Evolutionary conservation across 768 basidiomycete species (phyloP).

Genomic region (Amanita phalloides): DNA sequence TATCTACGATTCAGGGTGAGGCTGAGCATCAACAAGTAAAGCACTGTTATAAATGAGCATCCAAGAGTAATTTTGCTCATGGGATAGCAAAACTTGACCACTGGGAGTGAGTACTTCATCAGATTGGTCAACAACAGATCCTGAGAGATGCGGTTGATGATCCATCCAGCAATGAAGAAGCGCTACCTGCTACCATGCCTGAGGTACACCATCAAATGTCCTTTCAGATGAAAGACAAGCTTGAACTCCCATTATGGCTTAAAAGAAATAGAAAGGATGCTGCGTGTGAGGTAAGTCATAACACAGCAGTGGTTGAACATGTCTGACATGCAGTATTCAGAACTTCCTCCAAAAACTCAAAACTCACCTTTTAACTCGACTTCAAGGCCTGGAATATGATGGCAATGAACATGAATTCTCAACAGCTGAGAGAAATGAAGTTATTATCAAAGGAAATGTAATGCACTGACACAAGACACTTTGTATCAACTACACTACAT

Average conservation of each 20-base stretch:
- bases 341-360: conserved; percentile 19
- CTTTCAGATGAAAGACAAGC: conserved; percentile 1
- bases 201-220: conserved; percentile 15
- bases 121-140: not conserved
- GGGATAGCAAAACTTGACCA: conserved; percentile 10
- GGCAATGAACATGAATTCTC: conserved; percentile 17
- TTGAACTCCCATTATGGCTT: not conserved
- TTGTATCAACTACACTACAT: conserved; percentile 29
- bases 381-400: conserved; percentile 12
- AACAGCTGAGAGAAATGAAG: conserved; percentile 5
- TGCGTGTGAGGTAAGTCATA: conserved; percentile 15
- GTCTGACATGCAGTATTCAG: too few relatives aligned
- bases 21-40: conserved; percentile 25
- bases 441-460: conserved; percentile 9
- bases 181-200: not conserved
- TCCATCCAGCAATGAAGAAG: not conserved
- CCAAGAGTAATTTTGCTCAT: conserved; percentile 14
- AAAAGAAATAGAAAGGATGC: conserved; percentile 12
- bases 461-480: conserved; percentile 19
- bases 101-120: not conserved
- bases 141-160: not conserved
- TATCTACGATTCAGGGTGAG: conserved; percentile 20
- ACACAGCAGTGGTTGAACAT: not conserved
- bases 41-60: conserved; percentile 18
- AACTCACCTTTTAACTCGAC: conserved; percentile 17